Evolutionary conservation across 2,329 filamentous ascomycete species (phyloP), one percentile per base, ranked within the genome.

Genomic region (Alternaria consortialis): DNA sequence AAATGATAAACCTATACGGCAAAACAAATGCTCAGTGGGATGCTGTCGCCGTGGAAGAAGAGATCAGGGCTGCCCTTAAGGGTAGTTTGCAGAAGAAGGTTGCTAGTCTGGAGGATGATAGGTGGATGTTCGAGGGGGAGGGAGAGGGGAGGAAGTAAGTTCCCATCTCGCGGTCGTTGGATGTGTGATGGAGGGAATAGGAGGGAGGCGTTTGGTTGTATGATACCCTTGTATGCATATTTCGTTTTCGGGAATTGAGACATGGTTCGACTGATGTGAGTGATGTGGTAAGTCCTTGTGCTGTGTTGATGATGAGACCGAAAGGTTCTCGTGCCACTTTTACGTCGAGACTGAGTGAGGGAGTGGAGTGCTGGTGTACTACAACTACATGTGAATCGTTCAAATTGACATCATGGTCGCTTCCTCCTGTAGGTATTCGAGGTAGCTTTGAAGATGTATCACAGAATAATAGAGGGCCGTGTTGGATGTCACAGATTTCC

Each of bases 101-200:
- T 2, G 86, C 87, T 15, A 88, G 89, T 13, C 80, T 97, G 51
- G 86, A 91, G 23, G 91, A 95, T 52, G 93, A 97, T 73, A 91
- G 90, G 71, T 97, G 93, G 93, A 96, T 97, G 90, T 97, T 91
- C 79, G 92, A 94, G 76, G 83, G 87, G 2, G 90, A 92, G 69
- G 32, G 17, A 2, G 64, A 67, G 34, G 55, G 59, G 29, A 69
- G 67, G 50, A 66, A 65, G 34, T 66, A 53, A 27, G 9, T 7
- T 37, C 17, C 29, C 27, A 7, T 29, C 27, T 29, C 27, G 8
- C 6, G 27, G 27, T 6, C 23, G 7, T 25, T 43, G 44, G 17
- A 4, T 34, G 11, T 50, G 37, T 13, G n/a, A 13, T 20, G 7
- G 20, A 25, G 9, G 13, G 13, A 3, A 5, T 34, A 13, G 23